These are phyloP conservation scores for Neopestalotiopsis sp. DNA, from an alignment of 2,329 filamentous ascomycete genomes.

Conservation along the genomic window DNA sequence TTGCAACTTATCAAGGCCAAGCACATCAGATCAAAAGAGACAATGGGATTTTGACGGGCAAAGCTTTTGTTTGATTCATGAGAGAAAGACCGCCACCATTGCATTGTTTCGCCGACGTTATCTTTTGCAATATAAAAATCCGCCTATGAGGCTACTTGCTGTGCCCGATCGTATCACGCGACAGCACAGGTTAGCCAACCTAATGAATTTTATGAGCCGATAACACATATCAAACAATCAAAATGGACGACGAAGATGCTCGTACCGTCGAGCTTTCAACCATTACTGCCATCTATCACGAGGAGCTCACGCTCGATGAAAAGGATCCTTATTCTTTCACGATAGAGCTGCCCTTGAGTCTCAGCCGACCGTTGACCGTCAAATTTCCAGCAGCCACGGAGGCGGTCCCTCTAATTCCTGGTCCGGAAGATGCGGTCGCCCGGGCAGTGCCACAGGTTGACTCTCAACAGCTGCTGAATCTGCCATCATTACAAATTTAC, in stretches of 20 bases:
- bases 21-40: not conserved
- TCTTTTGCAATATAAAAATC: not conserved
- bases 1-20: not conserved
- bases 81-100: not conserved
- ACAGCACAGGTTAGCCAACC: not conserved
- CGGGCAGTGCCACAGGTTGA: slow-evolving; percentile 33
- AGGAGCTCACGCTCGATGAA: slow-evolving; percentile 53
- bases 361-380: slow-evolving; percentile 59
- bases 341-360: slow-evolving; percentile 63
- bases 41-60: not conserved
- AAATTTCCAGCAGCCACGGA: slow-evolving; percentile 57
- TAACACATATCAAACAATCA: slow-evolving; percentile 30
- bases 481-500: slow-evolving; percentile 61
- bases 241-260: slow-evolving; percentile 51
- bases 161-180: not conserved
- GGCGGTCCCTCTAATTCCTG: slow-evolving; percentile 30
- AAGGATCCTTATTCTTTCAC: slow-evolving; percentile 54
- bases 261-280: slow-evolving; percentile 65
- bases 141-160: not conserved
- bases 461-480: slow-evolving; percentile 57
- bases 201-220: slow-evolving; percentile 22
- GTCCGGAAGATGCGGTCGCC: slow-evolving; percentile 18
- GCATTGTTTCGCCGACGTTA: not conserved
- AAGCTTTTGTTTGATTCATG: not conserved
- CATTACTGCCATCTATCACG: slow-evolving; percentile 70